Evolutionary conservation across 139 green algal genomes (phyloP), one percentile per base, ranked within the genome.

Genomic region (Micromonas commoda): DNA sequence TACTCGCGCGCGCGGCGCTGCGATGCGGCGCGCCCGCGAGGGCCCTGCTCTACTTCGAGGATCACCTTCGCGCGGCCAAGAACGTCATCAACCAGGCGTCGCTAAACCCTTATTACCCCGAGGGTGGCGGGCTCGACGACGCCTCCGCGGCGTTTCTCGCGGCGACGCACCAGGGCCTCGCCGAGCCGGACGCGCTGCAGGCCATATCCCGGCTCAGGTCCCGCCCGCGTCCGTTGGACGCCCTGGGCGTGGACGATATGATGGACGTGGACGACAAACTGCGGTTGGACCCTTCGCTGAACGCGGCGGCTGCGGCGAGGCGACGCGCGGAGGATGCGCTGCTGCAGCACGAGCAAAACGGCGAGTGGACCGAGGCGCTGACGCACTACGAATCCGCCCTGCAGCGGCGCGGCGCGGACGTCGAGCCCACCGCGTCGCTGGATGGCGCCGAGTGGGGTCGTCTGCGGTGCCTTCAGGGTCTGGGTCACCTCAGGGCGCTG

Each of bases 41-140:
- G 0, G 90, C 94, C 0, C 84, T 97, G 54, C 87, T 89, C 78
- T 93, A 96, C 85, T 94, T 90, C 80, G 94, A 98, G 85, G 83
- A 72, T 0, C 82, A 92, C 77, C 81, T 96, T 73, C 85, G 93
- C 4, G 63, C 77, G 63, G 76, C 87, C 24, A 84, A 84, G 3
- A 87, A 85, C 9, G 91, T 80, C 3, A 80, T 95, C 24, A 98
- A 98, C 82, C 88, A 91, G 0, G 77, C 87, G 0, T 86, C 90
- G 2, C 65, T 57, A 66, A 39, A 79, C 20, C n/a, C 32, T 6
- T 54, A 28, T 69, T 60, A 37, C 45, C 69, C 53, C 3, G 34
- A 63, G 35, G 83, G 64, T 20, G 71, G 78, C 13, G 53, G 77
- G 24, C 91, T 91, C 20, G n/a, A n/a, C 6, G 87, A 92, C 31